Conservation (phyloP, 1,284 basidiomycete species). For the Malassezia globosa region DNA sequence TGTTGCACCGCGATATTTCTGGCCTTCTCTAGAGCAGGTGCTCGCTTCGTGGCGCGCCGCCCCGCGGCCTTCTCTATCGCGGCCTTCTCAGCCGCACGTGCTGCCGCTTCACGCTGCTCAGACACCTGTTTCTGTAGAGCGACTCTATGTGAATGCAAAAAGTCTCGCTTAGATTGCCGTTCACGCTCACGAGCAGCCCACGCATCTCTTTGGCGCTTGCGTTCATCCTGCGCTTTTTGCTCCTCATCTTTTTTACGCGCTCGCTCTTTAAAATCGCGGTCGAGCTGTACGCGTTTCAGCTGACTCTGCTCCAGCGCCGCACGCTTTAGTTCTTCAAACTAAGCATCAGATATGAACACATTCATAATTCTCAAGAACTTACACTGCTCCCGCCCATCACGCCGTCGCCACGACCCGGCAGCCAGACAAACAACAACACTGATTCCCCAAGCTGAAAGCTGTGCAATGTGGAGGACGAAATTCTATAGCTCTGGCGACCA, state of each 20-base stretch:
- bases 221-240: not conserved
- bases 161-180: not conserved
- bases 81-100: slow-evolving; percentile 1
- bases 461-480: too few relatives aligned
- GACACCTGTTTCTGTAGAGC: not conserved
- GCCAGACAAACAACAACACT: too few relatives aligned
- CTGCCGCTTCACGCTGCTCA: not conserved
- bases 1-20: slow-evolving; percentile 2
- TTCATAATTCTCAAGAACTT: too few relatives aligned
- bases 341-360: not conserved
- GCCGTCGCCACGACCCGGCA: too few relatives aligned
- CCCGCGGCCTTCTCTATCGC: slow-evolving; percentile 5
- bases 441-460: too few relatives aligned
- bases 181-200: slow-evolving; percentile 11
- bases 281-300: slow-evolving; percentile 6
- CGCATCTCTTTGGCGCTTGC: not conserved
- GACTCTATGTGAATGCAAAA: not conserved
- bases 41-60: not conserved
- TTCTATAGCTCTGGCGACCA: too few relatives aligned
- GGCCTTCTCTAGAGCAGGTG: slow-evolving; percentile 13
- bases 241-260: not conserved
- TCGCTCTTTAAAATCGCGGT: not conserved
- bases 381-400: too few relatives aligned
- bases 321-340: slow-evolving; percentile 13
- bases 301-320: slow-evolving; percentile 4